These are phyloP conservation scores for Ailanthus altissimus DNA, from an alignment of 345 rosid species.

Conservation along the genomic window DNA sequence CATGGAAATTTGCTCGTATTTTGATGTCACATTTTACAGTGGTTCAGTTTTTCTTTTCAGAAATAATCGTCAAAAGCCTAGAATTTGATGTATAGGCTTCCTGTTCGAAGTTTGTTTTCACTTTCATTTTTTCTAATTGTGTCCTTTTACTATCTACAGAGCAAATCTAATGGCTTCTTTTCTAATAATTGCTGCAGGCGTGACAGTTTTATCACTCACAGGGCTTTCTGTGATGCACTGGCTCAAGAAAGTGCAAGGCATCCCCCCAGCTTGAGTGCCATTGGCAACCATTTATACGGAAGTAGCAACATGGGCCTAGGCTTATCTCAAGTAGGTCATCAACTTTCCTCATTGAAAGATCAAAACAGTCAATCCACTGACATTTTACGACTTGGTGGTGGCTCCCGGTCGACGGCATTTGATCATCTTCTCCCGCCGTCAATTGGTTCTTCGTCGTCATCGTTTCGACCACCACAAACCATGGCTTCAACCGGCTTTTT, in stretches of 20 bases:
- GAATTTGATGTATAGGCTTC: conserved; percentile 34
- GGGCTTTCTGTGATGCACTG: conserved; percentile 82
- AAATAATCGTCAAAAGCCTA: conserved; percentile 33
- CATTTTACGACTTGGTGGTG: conserved; percentile 51
- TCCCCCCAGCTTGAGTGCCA: conserved; percentile 54
- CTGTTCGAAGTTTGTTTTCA: conserved; percentile 26
- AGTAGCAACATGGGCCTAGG: conserved; percentile 54
- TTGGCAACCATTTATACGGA: conserved; percentile 65
- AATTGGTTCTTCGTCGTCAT: conserved; percentile 38
- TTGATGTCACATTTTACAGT: conserved; percentile 3
- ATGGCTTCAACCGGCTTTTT: conserved; percentile 46
- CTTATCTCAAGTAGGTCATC: conserved; percentile 60
- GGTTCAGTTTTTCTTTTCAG: not conserved
- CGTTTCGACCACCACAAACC: conserved; percentile 34
- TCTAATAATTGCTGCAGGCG: conserved; percentile 48
- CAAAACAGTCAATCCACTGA: conserved; percentile 42
- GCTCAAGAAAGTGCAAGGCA: conserved; percentile 83
- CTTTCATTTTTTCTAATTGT: conserved; percentile 23
- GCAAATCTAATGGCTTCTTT: conserved; percentile 36
- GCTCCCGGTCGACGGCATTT: conserved; percentile 38
- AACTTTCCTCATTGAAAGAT: conserved; percentile 38
- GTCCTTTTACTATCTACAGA: conserved; percentile 10
- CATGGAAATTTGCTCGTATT: not conserved
- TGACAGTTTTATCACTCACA: conserved; percentile 78
- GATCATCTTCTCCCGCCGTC: conserved; percentile 55